These are phyloP conservation scores for Abelmoschus esculentus DNA, from an alignment of 345 rosid genomes.

Conservation along the genomic window DNA sequence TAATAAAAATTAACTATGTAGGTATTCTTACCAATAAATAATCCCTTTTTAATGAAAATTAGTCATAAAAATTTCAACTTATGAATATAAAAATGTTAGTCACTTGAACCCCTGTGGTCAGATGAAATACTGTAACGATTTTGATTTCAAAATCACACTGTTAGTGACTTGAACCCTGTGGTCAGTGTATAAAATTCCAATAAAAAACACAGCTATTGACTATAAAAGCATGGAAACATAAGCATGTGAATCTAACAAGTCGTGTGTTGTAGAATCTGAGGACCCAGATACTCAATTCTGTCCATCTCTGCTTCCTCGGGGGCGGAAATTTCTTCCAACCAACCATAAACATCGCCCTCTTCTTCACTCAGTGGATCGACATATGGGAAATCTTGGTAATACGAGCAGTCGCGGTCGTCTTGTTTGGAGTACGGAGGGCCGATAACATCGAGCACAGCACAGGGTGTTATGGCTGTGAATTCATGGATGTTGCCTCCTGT, in stretches of 20 bases:
- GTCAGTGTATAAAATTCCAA: too few relatives aligned
- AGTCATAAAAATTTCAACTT: too few relatives aligned
- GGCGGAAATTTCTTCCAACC: conserved; percentile 57
- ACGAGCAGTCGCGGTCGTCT: conserved; percentile 54
- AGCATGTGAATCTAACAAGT: neutral
- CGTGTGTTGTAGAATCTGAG: conserved; percentile 27
- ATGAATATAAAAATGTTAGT: too few relatives aligned
- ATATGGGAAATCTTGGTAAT: conserved; percentile 43
- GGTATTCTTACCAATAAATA: too few relatives aligned
- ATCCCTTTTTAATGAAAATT: too few relatives aligned
- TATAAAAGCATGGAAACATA: neutral
- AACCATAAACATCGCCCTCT: conserved; percentile 23
- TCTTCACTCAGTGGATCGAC: conserved; percentile 25
- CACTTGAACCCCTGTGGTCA: too few relatives aligned
- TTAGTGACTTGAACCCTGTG: too few relatives aligned
- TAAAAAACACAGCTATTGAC: too few relatives aligned
- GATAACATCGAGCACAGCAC: conserved; percentile 57
- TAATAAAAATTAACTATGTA: too few relatives aligned
- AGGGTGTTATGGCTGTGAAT: conserved; percentile 56
- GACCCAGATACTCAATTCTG: conserved; percentile 39
- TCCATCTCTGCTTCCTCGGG: conserved; percentile 50
- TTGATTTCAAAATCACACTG: too few relatives aligned
- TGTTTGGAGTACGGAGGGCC: conserved; percentile 66
- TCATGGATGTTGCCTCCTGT: conserved; percentile 69
- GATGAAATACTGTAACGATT: too few relatives aligned